Percentiles rank a stretch among this genome's conserved stretches.
Evolutionary conservation across 768 basidiomycete genomes (phyloP).

Genomic region (Lactarius indigo): DNA sequence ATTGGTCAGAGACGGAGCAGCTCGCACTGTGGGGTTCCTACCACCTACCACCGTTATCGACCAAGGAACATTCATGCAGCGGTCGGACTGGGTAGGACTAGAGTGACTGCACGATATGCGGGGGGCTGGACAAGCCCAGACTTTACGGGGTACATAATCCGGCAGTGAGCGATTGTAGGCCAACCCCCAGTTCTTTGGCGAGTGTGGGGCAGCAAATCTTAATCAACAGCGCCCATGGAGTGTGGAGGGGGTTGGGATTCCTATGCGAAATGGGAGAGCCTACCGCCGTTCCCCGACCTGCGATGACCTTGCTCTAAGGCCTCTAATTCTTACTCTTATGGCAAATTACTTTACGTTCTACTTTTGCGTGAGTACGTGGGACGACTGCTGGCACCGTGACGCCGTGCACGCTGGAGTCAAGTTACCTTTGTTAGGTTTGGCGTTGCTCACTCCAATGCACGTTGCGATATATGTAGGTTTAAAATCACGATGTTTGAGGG

Average conservation of each 20-base stretch:
- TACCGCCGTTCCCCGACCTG: not conserved
- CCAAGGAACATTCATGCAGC: not conserved
- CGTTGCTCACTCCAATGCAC: not conserved
- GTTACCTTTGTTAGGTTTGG: not conserved
- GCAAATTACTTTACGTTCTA: not conserved
- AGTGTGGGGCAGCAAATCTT: not conserved
- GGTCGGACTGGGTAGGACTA: not conserved
- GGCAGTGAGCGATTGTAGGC: not conserved
- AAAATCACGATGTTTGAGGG: not conserved
- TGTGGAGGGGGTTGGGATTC: not conserved
- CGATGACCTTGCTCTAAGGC: not conserved
- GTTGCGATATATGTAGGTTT: not conserved
- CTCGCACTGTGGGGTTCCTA: not conserved
- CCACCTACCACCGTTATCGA: not conserved
- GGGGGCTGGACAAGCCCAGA: slow-evolving; percentile 8
- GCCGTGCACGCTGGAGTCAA: not conserved
- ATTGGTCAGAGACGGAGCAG: slow-evolving; percentile 4
- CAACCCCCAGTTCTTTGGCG: not conserved
- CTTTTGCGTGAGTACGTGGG: not conserved
- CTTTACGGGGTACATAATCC: not conserved
- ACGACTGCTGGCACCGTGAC: not conserved
- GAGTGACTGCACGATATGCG: not conserved
- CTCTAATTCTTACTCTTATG: not conserved
- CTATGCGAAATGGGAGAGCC: not conserved
- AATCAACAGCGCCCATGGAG: not conserved